These are phyloP conservation scores for Pseudoneurospora amorphoporcata DNA, from an alignment of 495 filamentous ascomycete species.

Conservation along the genomic window DNA sequence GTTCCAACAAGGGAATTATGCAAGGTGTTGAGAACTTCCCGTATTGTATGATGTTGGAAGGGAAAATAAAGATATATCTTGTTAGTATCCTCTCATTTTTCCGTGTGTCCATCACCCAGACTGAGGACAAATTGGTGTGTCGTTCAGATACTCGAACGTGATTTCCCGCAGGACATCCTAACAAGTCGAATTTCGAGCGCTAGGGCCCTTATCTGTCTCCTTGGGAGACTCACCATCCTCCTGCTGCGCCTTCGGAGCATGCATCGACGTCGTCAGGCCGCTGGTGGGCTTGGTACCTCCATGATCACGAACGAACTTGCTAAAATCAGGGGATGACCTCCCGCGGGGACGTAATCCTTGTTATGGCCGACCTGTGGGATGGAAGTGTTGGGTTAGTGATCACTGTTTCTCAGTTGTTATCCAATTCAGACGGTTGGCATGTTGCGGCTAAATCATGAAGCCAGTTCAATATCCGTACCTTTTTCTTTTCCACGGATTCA, in stretches of 20 bases:
- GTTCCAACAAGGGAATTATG: neutral
- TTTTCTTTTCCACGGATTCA: neutral
- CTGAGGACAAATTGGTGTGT: neutral
- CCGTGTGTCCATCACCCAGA: too few species aligned
- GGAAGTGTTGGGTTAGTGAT: neutral
- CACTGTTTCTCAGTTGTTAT: neutral
- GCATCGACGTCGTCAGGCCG: neutral
- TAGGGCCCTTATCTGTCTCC: too few species aligned
- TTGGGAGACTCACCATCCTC: neutral
- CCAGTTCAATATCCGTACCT: neutral
- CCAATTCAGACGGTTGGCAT: too few species aligned
- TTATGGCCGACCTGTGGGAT: neutral
- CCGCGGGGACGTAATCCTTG: neutral
- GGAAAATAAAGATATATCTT: too few species aligned
- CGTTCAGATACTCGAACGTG: neutral
- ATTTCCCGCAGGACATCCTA: neutral
- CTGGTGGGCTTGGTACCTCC: neutral
- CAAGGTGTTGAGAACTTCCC: too few species aligned
- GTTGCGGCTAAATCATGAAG: neutral
- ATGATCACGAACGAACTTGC: neutral
- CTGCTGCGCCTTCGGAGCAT: neutral
- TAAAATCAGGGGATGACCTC: neutral
- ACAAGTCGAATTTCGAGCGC: neutral
- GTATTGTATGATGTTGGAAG: too few species aligned
- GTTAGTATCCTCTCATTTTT: too few species aligned